A percentile compares a stretch with the other conserved stretches of the same genome.
These are phyloP conservation scores for Phyllostachys edulis DNA, from an alignment of 176 grass and related monocot species.

Conservation along the genomic window DNA sequence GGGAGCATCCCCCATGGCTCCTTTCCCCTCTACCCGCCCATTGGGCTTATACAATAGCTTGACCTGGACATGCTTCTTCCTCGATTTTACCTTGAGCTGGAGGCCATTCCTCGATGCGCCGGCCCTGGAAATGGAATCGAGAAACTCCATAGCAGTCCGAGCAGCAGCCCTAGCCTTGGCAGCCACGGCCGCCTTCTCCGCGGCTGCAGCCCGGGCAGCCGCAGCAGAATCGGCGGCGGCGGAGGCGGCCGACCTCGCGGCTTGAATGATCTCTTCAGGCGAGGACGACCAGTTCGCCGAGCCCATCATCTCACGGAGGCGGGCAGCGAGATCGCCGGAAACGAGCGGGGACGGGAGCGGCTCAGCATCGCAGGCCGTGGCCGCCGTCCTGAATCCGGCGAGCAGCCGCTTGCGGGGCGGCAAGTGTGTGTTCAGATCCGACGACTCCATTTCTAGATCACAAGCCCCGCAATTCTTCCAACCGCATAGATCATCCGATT, in stretches of 20 bases:
- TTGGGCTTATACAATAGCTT: slow-evolving; percentile 73
- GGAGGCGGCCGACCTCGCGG: slow-evolving; percentile 48
- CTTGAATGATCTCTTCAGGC: slow-evolving; percentile 56
- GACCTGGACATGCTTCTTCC: slow-evolving; percentile 72
- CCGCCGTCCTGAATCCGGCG: slow-evolving; percentile 67
- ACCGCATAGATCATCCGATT: slow-evolving; percentile 11
- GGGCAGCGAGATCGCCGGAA: slow-evolving; percentile 53
- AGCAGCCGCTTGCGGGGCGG: slow-evolving; percentile 98
- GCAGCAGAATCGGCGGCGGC: slow-evolving; percentile 55
- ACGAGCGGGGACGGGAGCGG: slow-evolving; percentile 42
- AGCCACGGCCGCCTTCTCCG: slow-evolving; percentile 67
- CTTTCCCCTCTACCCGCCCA: slow-evolving; percentile 14
- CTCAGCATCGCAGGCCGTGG: slow-evolving; percentile 38
- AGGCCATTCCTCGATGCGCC: slow-evolving; percentile 44
- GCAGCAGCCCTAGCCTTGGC: slow-evolving; percentile 73
- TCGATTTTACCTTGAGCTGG: slow-evolving; percentile 52
- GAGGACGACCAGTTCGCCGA: slow-evolving; percentile 50
- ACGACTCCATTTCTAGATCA: slow-evolving; percentile 74
- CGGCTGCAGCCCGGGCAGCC: slow-evolving; percentile 52
- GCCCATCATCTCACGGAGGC: slow-evolving; percentile 60
- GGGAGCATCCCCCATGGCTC: slow-evolving; percentile 10
- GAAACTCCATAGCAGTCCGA: slow-evolving; percentile 68
- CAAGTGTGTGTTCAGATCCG: slow-evolving; percentile 74
- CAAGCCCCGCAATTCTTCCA: background rate
- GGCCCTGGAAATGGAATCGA: slow-evolving; percentile 62